Percentiles rank a stretch among this genome's conserved stretches.
Conservation (phyloP, 1,139 yeast genomes). For the Spathaspora sp. region DNA sequence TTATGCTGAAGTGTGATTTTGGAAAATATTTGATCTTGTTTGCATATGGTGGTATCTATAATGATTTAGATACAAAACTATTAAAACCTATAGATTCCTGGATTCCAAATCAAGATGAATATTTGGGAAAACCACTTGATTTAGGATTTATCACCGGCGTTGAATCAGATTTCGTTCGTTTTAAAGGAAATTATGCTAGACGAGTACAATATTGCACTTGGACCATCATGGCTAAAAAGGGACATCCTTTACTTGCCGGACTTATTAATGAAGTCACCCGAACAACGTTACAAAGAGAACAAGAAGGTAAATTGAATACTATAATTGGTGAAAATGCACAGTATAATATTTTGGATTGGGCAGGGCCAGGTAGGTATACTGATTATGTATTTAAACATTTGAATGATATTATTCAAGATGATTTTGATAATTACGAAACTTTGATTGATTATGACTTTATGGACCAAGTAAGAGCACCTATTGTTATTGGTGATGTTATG, state of each 20-base stretch:
- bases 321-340: background rate
- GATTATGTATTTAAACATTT: background rate
- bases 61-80: background rate
- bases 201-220: background rate
- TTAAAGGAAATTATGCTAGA: background rate
- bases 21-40: background rate
- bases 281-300: background rate
- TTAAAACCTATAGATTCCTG: background rate
- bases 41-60: background rate
- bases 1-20: background rate
- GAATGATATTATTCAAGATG: background rate
- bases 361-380: background rate
- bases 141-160: background rate
- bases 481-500: background rate
- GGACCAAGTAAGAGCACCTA: background rate
- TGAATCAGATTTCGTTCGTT: slow-evolving; percentile 22
- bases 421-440: background rate
- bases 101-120: background rate
- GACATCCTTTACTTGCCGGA: background rate
- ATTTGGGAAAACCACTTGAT: background rate
- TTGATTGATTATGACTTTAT: background rate
- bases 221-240: background rate
- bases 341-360: background rate
- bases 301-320: background rate
- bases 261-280: background rate